Conservation (phyloP, 2,329 filamentous ascomycete genomes). For the Phaeosphaeriaceae sp. region DNA sequence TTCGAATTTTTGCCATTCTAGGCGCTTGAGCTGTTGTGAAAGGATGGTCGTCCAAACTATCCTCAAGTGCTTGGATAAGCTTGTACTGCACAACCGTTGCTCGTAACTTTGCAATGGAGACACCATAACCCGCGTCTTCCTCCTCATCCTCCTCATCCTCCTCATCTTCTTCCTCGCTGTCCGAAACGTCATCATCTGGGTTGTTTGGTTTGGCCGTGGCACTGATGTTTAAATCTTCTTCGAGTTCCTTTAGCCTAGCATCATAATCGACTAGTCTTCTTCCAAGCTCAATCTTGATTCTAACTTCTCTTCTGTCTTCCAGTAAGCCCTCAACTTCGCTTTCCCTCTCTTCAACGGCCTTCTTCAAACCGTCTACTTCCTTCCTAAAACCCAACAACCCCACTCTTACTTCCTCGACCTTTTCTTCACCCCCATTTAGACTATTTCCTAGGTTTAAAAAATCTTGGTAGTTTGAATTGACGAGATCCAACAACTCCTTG, state of each 20-base stretch:
- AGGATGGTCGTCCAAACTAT: slow-evolving; percentile 64
- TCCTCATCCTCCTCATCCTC: slow-evolving; percentile 35
- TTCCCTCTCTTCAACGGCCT: slow-evolving; percentile 67
- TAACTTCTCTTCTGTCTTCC: slow-evolving; percentile 73
- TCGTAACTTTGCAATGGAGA: slow-evolving; percentile 56
- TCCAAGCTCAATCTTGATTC: slow-evolving; percentile 68
- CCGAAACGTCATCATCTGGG: slow-evolving; percentile 15
- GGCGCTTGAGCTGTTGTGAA: slow-evolving; percentile 65
- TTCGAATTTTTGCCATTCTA: slow-evolving; percentile 63
- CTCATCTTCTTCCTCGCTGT: slow-evolving; percentile 41
- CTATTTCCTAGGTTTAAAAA: slow-evolving; percentile 85
- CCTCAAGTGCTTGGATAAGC: slow-evolving; percentile 59
- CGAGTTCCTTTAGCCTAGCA: slow-evolving; percentile 66
- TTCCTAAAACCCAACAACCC: slow-evolving; percentile 84
- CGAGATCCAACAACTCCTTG: slow-evolving; percentile 88
- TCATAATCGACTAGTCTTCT: slow-evolving; percentile 70
- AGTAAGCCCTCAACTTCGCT: slow-evolving; percentile 68
- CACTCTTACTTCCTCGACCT: slow-evolving; percentile 86
- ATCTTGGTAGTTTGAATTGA: slow-evolving; percentile 93
- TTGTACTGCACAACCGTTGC: slow-evolving; percentile 65
- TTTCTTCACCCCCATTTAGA: slow-evolving; percentile 86
- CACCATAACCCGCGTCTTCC: slow-evolving; percentile 33
- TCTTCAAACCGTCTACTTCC: slow-evolving; percentile 77
- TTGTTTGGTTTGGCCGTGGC: slow-evolving; percentile 23
- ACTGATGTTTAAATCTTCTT: slow-evolving; percentile 66